Base-by-base conservation (phyloP, 2,329 filamentous ascomycete genomes). In the Monilinia polystroma region DNA sequence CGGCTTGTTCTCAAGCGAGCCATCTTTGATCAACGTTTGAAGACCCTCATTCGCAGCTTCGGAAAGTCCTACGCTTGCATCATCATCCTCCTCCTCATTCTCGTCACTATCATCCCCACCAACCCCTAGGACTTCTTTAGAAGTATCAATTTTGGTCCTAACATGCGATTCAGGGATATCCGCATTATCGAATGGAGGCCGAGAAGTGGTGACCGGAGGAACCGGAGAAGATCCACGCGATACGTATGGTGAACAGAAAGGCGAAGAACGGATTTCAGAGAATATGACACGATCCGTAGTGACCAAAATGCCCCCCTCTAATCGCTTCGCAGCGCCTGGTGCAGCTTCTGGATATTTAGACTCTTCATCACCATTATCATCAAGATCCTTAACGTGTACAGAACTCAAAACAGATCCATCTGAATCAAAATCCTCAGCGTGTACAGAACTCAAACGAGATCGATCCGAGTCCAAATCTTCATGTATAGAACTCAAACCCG, bases 41-140 rank as follows among this genome's bases (percentile, higher is more conserved):
- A 75, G 58, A 23, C 70, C 72, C 63, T 72, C 72, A 23, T 62
- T 67, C 2, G 68, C 72, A 49, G 70, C 72, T 41, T 74, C 72
- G 2, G 70, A 71, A 23, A 74, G 72, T 16, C 71, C 69, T 23
- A 75, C 72, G 49, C 72, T 75, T 54, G 47, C 57, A 26, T 63
- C 63, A 23, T 70, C 57, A 26, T 63, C 63, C 26, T 70, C 66
- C 45, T 64, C 52, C 43, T 59, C 23, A 43, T 57, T 47, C 56
- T 59, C 43, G 54, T 62, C 45, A 32, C 20, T 53, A n/a, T 23
- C 35, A 54, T 55, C 3, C 57, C 62, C 35, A 55, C 38, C 7
- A 14, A 52, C 4, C 14, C 11, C 43, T n/a, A 54, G 8, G 16
- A 18, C 32, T n/a, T 64, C 63, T 29, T 68, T 53, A 45, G 63